Percentiles rank a stretch among this genome's conserved stretches.
These are phyloP conservation scores for Earliella scabrosa DNA, from an alignment of 1,284 basidiomycete species.

Conservation along the genomic window DNA sequence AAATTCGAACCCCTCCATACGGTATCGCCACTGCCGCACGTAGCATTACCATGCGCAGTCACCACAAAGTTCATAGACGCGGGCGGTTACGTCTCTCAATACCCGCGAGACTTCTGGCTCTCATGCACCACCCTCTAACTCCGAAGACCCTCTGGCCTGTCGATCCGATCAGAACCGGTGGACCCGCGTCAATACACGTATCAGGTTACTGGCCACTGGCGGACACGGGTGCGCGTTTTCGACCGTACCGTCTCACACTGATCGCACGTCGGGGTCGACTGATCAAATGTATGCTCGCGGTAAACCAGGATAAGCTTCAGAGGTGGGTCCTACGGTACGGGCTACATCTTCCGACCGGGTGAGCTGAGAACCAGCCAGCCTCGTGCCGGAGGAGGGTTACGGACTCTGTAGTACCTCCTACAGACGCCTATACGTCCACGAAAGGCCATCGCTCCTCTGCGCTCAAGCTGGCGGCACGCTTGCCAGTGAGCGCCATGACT, in stretches of 20 bases:
- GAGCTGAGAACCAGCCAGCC: slow-evolving; percentile 3
- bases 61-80: not conserved
- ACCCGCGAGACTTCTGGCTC: not conserved
- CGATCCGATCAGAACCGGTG: not conserved
- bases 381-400: not conserved
- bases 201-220: not conserved
- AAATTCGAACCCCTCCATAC: not conserved
- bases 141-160: not conserved
- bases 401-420: not conserved
- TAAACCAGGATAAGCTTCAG: slow-evolving; percentile 4
- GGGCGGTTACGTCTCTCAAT: not conserved
- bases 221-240: not conserved
- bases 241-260: not conserved
- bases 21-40: not conserved
- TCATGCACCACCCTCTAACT: not conserved
- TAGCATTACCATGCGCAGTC: not conserved
- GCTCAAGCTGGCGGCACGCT: slow-evolving; percentile 10
- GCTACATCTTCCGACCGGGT: not conserved
- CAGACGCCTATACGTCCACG: slow-evolving; percentile 3
- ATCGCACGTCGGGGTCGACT: not conserved
- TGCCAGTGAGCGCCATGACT: slow-evolving; percentile 55
- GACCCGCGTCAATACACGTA: not conserved
- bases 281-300: not conserved
- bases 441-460: slow-evolving; percentile 39
- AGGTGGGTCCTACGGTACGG: slow-evolving; percentile 3